These are phyloP conservation scores for Amaranthus hypochondriacus DNA, from an alignment of 148 eudicot species.

Conservation along the genomic window DNA sequence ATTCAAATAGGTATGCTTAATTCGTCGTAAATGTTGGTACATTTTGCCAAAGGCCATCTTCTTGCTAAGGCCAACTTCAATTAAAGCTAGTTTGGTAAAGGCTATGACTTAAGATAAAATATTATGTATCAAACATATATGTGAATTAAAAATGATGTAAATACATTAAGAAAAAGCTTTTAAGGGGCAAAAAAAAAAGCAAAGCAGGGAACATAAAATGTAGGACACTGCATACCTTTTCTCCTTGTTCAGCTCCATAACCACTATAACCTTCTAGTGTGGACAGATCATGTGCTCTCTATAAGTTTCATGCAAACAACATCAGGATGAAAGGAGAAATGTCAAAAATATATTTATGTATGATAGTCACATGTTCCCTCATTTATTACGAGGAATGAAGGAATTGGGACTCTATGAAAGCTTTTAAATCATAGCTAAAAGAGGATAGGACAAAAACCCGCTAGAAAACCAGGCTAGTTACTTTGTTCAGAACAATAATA, in stretches of 20 bases:
- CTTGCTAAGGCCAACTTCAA: no score
- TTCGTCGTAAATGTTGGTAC: no score
- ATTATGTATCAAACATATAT: no score
- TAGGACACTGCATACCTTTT: conserved; percentile 43
- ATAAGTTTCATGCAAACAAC: conserved; percentile 17
- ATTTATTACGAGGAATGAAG: no score
- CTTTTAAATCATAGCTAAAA: neutral
- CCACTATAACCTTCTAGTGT: conserved; percentile 79
- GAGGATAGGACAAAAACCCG: neutral
- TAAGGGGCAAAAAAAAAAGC: neutral
- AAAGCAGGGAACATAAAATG: neutral
- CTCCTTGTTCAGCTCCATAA: conserved; percentile 97
- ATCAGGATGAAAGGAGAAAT: neutral
- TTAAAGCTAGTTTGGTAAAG: no score
- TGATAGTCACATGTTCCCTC: no score
- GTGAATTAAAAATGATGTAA: no score
- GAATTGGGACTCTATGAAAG: neutral
- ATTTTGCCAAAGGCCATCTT: no score
- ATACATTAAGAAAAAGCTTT: no score
- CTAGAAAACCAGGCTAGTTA: neutral
- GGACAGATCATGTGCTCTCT: conserved; percentile 66
- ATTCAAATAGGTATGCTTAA: no score
- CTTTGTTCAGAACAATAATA: neutral
- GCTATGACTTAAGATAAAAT: no score
- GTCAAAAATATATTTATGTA: no score